These are phyloP conservation scores for Arachis hypogaea DNA, from an alignment of 306 rosid species.

Conservation along the genomic window DNA sequence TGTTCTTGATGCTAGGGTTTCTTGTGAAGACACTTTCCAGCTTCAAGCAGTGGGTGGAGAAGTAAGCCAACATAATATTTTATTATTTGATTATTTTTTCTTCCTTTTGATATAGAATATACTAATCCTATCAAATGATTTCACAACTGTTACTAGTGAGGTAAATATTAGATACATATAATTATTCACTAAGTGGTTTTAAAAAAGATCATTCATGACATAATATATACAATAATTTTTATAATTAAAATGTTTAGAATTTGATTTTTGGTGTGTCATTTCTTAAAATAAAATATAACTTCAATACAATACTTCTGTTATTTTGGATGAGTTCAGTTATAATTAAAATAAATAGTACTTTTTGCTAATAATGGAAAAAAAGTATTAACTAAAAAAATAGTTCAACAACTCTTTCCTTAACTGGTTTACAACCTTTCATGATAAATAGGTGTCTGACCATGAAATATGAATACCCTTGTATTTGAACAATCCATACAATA, in stretches of 20 bases:
- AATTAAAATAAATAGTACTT: no score
- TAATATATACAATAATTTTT: no score
- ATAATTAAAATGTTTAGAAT: no score
- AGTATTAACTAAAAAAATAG: no score
- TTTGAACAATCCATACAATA: background rate
- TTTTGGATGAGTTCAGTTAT: no score
- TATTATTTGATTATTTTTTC: background rate
- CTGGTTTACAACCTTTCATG: background rate
- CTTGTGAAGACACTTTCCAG: constrained; percentile 82
- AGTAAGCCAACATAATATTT: constrained; percentile 46
- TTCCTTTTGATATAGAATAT: background rate
- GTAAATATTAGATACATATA: no score
- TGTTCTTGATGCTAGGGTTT: constrained; percentile 89
- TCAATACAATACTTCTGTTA: no score
- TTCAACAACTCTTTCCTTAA: background rate
- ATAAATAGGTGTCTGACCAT: background rate
- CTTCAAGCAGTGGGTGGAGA: constrained; percentile 84
- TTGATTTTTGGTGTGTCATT: no score
- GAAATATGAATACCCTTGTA: background rate
- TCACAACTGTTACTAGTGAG: background rate
- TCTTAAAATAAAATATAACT: no score
- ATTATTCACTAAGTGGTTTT: no score
- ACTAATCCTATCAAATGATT: background rate
- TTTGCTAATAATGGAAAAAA: no score
- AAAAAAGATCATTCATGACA: no score